Evolutionary conservation across 129 eudicot genomes (phyloP).

Genomic region (carrot (Daucus carota)): DH1_v3.0 NC_030388.2:16457501-16458000

Average conservation of each 20-base stretch:
- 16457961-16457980: conserved; percentile 62
- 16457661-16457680: neutral
- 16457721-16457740: conserved; percentile 11
- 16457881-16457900: conserved; percentile 37
- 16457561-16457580: neutral
- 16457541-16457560: neutral
- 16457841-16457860: conserved; percentile 37
- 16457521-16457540: neutral
- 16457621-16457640: neutral
- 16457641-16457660: neutral
- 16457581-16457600: neutral
- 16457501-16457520: neutral
- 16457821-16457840: conserved; percentile 36
- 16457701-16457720: neutral
- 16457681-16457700: neutral
- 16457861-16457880: conserved; percentile 42
- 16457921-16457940: conserved; percentile 55
- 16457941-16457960: conserved; percentile 40
- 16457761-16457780: conserved; percentile 44
- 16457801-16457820: conserved; percentile 49
- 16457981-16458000: conserved; percentile 49
- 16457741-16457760: conserved; percentile 40
- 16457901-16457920: conserved; percentile 40
- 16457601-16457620: neutral
- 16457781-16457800: conserved; percentile 46